Percentiles rank a stretch among this genome's conserved stretches.
These are phyloP conservation scores for Nicotiana sylvestris DNA, from an alignment of 257 asterid species.

Conservation along the genomic window DNA sequence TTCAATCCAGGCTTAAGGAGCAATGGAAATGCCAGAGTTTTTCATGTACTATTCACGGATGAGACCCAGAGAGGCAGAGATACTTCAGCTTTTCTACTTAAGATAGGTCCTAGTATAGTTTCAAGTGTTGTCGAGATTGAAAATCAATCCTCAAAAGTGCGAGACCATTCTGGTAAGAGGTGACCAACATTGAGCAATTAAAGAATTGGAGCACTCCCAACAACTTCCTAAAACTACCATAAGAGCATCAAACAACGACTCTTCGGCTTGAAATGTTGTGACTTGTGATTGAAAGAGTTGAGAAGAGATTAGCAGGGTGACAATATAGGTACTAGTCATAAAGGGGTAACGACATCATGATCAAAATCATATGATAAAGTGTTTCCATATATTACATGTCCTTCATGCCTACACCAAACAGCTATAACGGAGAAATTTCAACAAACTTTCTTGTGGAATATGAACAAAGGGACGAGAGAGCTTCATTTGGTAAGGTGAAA, in stretches of 20 bases:
- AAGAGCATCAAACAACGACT: not conserved
- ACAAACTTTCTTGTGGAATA: not conserved
- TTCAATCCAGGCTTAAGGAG: not conserved
- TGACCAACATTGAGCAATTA: not conserved
- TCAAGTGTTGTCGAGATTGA: too few relatives aligned
- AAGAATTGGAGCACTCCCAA: not conserved
- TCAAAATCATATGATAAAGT: not conserved
- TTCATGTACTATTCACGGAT: too few relatives aligned
- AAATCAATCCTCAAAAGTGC: not conserved
- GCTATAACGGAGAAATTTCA: not conserved
- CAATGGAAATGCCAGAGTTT: too few relatives aligned
- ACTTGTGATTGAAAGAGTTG: not conserved
- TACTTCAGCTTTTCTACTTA: too few relatives aligned
- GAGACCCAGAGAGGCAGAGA: too few relatives aligned
- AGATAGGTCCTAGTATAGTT: too few relatives aligned
- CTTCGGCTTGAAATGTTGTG: not conserved
- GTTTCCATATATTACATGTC: not conserved
- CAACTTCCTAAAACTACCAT: not conserved
- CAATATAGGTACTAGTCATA: not conserved
- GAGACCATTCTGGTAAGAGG: not conserved
- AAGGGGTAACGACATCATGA: not conserved
- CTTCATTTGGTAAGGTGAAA: not conserved
- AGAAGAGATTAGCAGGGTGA: not conserved
- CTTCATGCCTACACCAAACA: not conserved
- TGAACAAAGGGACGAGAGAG: not conserved